Conservation (phyloP, 352 stramenopile genomes). For the Phytophthora ohioensis region DNA sequence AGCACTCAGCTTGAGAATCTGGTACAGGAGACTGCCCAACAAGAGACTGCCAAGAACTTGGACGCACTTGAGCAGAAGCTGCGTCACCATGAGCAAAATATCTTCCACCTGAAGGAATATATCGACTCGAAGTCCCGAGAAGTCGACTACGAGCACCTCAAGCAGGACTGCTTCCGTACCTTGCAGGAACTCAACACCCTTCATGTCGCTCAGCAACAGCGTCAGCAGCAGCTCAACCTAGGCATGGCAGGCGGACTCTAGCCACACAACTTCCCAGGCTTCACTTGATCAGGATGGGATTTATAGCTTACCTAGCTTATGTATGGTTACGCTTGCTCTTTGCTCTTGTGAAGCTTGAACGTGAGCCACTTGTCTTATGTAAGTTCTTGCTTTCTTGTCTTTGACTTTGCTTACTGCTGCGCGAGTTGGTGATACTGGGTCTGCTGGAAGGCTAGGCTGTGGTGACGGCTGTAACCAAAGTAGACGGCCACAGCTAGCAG, state of each 20-base stretch:
- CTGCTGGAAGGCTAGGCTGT: slow-evolving; percentile 78
- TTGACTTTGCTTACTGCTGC: slow-evolving; percentile 29
- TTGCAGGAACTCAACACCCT: slow-evolving; percentile 82
- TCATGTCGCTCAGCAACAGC: slow-evolving; percentile 63
- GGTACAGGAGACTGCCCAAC: slow-evolving; percentile 74
- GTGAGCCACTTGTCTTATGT: background rate
- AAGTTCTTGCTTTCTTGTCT: background rate
- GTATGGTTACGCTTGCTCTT: slow-evolving; percentile 10
- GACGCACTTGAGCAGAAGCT: slow-evolving; percentile 91
- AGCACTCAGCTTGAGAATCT: slow-evolving; percentile 75
- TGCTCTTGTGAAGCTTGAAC: slow-evolving; percentile 11
- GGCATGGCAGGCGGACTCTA: slow-evolving; percentile 31
- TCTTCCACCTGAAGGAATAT: slow-evolving; percentile 92
- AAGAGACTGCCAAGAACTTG: slow-evolving; percentile 84
- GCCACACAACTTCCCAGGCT: background rate
- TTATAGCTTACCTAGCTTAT: slow-evolving; percentile 5
- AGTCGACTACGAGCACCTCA: slow-evolving; percentile 90
- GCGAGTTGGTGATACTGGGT: slow-evolving; percentile 64
- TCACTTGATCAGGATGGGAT: no score
- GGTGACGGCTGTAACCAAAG: slow-evolving; percentile 74
- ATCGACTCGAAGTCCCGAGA: slow-evolving; percentile 90
- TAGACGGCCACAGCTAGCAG: slow-evolving; percentile 74
- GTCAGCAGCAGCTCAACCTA: slow-evolving; percentile 38
- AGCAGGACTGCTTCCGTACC: slow-evolving; percentile 81
- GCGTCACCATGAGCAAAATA: slow-evolving; percentile 92